These are phyloP conservation scores for Hanseniaspora uvarum DNA, from an alignment of 1,139 yeast species.

Conservation along the genomic window DNA sequence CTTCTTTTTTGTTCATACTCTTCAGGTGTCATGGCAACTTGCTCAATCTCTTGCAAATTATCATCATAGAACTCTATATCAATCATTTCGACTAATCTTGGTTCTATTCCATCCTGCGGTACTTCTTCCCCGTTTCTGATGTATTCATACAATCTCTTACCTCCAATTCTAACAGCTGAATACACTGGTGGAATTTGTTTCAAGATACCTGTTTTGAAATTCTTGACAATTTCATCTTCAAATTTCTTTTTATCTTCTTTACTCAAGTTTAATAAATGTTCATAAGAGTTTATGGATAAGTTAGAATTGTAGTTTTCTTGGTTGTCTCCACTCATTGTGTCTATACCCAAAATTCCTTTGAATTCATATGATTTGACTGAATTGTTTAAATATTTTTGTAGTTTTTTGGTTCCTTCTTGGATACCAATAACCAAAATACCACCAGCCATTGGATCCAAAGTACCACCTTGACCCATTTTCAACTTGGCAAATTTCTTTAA, in stretches of 20 bases:
- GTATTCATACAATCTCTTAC: slow-evolving; percentile 86
- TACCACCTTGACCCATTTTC: slow-evolving; percentile 97
- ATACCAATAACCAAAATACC: slow-evolving; percentile 89
- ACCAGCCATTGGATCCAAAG: slow-evolving; percentile 87
- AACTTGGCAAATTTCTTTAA: slow-evolving; percentile 46
- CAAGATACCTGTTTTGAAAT: slow-evolving; percentile 59
- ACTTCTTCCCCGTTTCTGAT: slow-evolving; percentile 82
- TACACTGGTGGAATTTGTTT: slow-evolving; percentile 91
- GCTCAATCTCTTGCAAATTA: slow-evolving; percentile 3
- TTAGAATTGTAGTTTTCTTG: slow-evolving; percentile 57
- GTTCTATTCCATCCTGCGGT: slow-evolving; percentile 61
- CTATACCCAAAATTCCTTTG: slow-evolving; percentile 73
- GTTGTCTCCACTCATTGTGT: slow-evolving; percentile 88
- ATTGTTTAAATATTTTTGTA: slow-evolving; percentile 61
- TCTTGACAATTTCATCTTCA: slow-evolving; percentile 42
- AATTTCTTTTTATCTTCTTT: background rate
- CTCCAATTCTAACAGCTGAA: slow-evolving; percentile 89
- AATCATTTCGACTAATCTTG: slow-evolving; percentile 58
- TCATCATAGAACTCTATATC: slow-evolving; percentile 42
- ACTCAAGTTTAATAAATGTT: slow-evolving; percentile 41
- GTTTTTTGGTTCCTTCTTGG: slow-evolving; percentile 76
- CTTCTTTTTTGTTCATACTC: slow-evolving; percentile 48
- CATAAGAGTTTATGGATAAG: slow-evolving; percentile 45
- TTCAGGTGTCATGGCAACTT: slow-evolving; percentile 38
- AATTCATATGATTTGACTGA: slow-evolving; percentile 73